These are phyloP conservation scores for Calocybe gambosa DNA, from an alignment of 1,284 basidiomycete genomes.

Conservation along the genomic window DNA sequence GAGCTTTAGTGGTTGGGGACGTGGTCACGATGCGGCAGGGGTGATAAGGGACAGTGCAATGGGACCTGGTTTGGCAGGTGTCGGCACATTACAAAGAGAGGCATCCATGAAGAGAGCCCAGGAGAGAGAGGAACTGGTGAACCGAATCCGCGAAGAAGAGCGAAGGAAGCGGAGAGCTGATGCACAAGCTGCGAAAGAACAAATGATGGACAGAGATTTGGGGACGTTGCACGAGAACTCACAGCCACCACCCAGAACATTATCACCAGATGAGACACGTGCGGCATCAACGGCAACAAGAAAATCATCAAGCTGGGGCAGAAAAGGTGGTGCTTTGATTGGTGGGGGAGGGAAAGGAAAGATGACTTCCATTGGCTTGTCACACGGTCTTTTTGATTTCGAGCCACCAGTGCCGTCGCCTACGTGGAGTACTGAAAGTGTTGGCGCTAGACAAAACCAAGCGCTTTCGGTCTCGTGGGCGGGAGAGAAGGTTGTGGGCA, in stretches of 20 bases:
- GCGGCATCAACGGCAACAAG: slow-evolving; percentile 15
- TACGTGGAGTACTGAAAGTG: slow-evolving; percentile 26
- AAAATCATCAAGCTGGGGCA: slow-evolving; percentile 31
- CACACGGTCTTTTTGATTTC: slow-evolving; percentile 41
- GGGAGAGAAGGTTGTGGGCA: slow-evolving; percentile 17
- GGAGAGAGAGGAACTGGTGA: slow-evolving; percentile 27
- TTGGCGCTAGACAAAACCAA: slow-evolving; percentile 16
- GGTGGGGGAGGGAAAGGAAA: slow-evolving; percentile 18
- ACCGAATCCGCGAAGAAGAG: slow-evolving; percentile 18
- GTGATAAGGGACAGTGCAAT: slow-evolving; percentile 24
- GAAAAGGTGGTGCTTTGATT: slow-evolving; percentile 24
- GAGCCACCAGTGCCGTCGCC: slow-evolving; percentile 43
- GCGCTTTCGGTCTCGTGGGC: slow-evolving; percentile 18
- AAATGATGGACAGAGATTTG: slow-evolving; percentile 10
- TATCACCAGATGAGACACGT: slow-evolving; percentile 11
- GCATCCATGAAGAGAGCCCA: slow-evolving; percentile 29
- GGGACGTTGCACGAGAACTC: slow-evolving; percentile 14
- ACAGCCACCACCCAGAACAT: slow-evolving; percentile 5
- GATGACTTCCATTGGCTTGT: slow-evolving; percentile 23
- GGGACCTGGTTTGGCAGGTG: slow-evolving; percentile 34
- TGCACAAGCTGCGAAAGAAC: slow-evolving; percentile 10
- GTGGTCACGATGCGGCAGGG: slow-evolving; percentile 18
- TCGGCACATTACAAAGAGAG: slow-evolving; percentile 35
- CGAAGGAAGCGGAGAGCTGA: slow-evolving; percentile 18
- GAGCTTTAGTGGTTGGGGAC: slow-evolving; percentile 15